Base-by-base conservation (phyloP, 2,329 filamentous ascomycete species). In the Paecilomyces niveus region DNA sequence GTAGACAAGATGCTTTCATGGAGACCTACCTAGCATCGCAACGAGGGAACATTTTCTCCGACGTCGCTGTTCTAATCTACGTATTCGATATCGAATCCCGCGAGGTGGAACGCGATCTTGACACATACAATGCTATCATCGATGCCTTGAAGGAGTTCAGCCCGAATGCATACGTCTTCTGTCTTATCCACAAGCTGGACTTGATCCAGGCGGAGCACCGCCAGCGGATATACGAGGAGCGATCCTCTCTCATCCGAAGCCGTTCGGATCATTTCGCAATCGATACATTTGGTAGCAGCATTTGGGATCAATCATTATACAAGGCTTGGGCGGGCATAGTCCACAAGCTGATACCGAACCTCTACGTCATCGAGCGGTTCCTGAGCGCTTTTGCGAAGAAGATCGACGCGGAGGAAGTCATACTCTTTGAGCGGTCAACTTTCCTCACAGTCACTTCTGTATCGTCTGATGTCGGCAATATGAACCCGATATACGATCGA, bases 311-410 rank as follows among this genome's bases (percentile, higher is more conserved):
- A 78, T 95, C 89, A 57, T 81, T 99, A 39, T 99, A 97, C 81
- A 96, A 96, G 75, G 94, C 94, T 1, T 99, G 94, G 94, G 94
- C 94, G 0, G 90, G 90, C 71, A 97, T 99, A 67, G 97, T 99
- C 61, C 94, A 99, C 80, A 92, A 93, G 71, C 83, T 99, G 53
- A 94, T 97, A n/a, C 94, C 94, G 3, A 97, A 97, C 68, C 84
- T 97, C 1, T 81, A 86, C 18, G 85, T 90, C 52, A 97, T 99
- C 64, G 93, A 97, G 76, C 84, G 85, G 21, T 90, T 97, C 72
- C 83, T 99, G 9, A 84, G 85, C 35, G 86, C 90, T 39, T 83
- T 99, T 31, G 92, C 92, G 5, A 84, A 89, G 49, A 86, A 94
- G 54, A 91, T 97, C 63, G 89, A 94, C 72, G 94, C 94, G 1